Base-by-base conservation (phyloP, 2,329 filamentous ascomycete genomes). In the Canariomyces notabilis region DNA sequence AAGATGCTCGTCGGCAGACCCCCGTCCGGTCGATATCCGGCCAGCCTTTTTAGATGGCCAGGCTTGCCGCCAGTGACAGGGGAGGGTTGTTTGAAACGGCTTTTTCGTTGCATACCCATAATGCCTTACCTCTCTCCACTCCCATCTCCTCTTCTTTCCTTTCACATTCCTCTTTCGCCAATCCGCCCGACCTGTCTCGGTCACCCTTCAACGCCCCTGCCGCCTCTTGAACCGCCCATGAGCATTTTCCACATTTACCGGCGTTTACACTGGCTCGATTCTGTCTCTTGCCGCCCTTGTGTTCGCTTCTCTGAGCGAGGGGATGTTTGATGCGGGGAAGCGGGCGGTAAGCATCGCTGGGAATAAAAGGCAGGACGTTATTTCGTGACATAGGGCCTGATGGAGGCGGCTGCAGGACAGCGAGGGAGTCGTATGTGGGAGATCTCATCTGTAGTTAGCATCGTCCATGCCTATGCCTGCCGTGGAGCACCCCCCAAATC, bases 1-100 rank as follows among this genome's bases (percentile, higher is more conserved):
- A 46, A 40, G 48, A 55, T 18, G 47, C 64, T 49, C 70, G 76
- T 50, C 69, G 77, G 53, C 76, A 79, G 55, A 75, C 73, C 14
- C 72, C 71, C 1, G 77, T 78, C 57, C 74, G 74, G 12, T 59
- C 72, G 49, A 68, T 71, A 7, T 66, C 72, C 2, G 71, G 73
- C 50, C 61, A 69, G 58, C 51, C 59, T 56, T 52, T 62, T 31
- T 57, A 54, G 36, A n/a, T n/a, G 38, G 42, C 32, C 41, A 40
- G 39, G n/a, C 29, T 44, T 32, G 45, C 44, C 26, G n/a, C n/a
- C n/a, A n/a, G 26, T 29, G 26, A 39, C 45, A 45, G 31, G 50
- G 37, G 39, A 37, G 26, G 3, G 9, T 29, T 12, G 26, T 29
- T 8, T 29, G 26, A 44, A 36, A 43, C 36, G 52, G 42, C n/a